phyloP scores from a whole-genome alignment of 2,329 filamentous ascomycete species.

The Cadophora sp. region DNA sequence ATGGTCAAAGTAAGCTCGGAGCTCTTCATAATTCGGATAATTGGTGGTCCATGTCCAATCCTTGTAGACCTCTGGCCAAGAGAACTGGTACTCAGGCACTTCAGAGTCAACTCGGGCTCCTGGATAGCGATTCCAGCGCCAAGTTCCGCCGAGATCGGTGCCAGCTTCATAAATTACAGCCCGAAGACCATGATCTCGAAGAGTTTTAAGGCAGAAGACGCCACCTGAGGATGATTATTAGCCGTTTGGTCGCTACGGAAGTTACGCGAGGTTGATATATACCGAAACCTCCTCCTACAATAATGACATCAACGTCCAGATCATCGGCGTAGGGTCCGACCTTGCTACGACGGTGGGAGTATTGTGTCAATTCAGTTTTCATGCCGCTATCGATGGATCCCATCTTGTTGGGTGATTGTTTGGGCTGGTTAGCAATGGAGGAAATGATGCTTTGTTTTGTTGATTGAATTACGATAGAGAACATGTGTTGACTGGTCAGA shows the following conservation, averaged over 20 bases:
- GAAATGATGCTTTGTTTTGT: too few relatives aligned
- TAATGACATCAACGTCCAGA: conserved; percentile 48
- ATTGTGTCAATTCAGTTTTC: conserved; percentile 29
- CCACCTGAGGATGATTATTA: too few relatives aligned
- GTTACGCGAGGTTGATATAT: conserved; percentile 49
- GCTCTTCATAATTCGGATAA: too few relatives aligned
- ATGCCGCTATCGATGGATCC: not conserved
- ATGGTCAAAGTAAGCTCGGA: too few relatives aligned
- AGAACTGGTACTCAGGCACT: conserved; percentile 38
- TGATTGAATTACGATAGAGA: too few relatives aligned
- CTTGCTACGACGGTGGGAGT: conserved; percentile 33
- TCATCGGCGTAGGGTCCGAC: conserved; percentile 51
- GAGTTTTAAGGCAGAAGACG: conserved; percentile 42
- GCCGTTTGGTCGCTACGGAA: too few relatives aligned
- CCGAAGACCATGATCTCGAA: conserved; percentile 53
- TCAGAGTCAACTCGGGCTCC: conserved; percentile 37
- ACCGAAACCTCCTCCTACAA: conserved; percentile 42
- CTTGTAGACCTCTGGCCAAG: conserved; percentile 57
- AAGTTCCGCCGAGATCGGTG: conserved; percentile 57
- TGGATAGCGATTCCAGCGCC: conserved; percentile 51
- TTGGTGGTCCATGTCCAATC: conserved; percentile 57
- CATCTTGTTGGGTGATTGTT: too few relatives aligned
- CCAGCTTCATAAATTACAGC: conserved; percentile 60
- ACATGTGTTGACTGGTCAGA: too few relatives aligned
- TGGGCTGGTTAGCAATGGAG: too few relatives aligned